Base-by-base conservation (phyloP, 31 red algal genomes). In the Pterothamnion heteromorphum region DNA sequence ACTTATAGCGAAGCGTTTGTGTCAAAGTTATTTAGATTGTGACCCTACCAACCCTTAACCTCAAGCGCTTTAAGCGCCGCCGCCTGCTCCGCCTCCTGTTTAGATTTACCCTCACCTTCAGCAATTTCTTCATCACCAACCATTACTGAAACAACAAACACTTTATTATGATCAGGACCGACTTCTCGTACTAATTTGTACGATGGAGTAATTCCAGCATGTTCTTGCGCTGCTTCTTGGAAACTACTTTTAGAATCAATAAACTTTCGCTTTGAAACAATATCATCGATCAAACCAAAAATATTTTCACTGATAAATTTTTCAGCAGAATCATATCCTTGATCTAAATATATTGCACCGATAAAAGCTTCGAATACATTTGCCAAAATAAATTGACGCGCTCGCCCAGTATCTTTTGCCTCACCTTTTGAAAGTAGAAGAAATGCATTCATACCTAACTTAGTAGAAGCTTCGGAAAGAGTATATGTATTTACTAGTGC, bases 291-390 rank as follows among this genome's bases (percentile, higher is more conserved):
- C 30, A 30, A 30, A 26, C 72, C 72, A 76, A 30, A 76, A 26
- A 76, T 30, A 26, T 76, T 26, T 76, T 76, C 30, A 30, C 26
- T 30, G 3, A 86, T 37, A 39, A 86, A 34, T 37, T 35, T 24
- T 37, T 39, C 28, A 28, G 36, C 81, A 35, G 81, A 28, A 26
- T 37, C 81, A 34, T 37, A 37, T 86, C 81, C 81, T 34, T 39
- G 33, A 37, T 86, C 81, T 37, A 34, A 35, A 37, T 37, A 86
- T 37, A 86, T 37, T 24, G 81, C 81, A 86, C 33, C 81, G 35
- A 86, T 35, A 24, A 86, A 86, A 32, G 81, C 27, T 39, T 86
- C 81, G 35, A 86, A 39, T 24, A 24, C 35, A 86, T 86, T 39
- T 24, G 81, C 81, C 23, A 86, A 39, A 34, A 86, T 34, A 86